Conservation (phyloP, 306 rosid species). For the Quercus gilva region DNA sequence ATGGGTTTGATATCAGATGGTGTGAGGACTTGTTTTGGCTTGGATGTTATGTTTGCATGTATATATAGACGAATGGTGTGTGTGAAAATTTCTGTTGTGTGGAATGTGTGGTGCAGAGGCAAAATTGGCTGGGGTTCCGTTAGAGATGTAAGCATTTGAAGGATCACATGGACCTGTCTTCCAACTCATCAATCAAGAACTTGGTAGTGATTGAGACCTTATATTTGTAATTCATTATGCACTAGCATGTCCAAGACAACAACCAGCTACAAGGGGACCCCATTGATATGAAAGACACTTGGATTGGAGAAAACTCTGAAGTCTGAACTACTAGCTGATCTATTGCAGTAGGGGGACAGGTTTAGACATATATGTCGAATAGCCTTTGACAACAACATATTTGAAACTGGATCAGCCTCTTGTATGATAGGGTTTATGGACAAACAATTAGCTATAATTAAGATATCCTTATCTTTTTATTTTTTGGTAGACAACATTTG, state of each 20-base stretch:
- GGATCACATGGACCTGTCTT: slow-evolving; percentile 21
- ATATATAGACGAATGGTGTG: not conserved
- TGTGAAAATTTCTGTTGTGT: too few species aligned
- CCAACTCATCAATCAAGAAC: not conserved
- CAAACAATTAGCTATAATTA: too few species aligned
- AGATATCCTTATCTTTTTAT: too few species aligned
- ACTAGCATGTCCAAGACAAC: not conserved
- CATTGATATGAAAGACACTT: not conserved
- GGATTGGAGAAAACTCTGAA: not conserved
- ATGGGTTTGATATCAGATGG: too few species aligned
- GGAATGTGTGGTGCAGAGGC: too few species aligned
- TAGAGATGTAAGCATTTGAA: slow-evolving; percentile 5
- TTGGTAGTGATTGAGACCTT: slow-evolving; percentile 10
- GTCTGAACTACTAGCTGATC: not conserved
- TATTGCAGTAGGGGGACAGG: too few species aligned
- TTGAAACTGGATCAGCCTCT: too few species aligned
- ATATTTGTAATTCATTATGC: not conserved
- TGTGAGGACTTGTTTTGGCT: slow-evolving; percentile 4
- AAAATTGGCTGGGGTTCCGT: not conserved
- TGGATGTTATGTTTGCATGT: not conserved
- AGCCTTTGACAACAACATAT: too few species aligned
- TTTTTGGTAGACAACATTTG: too few species aligned
- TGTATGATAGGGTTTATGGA: too few species aligned
- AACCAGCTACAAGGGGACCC: not conserved
- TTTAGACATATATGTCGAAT: too few species aligned